A percentile compares a stretch with the other conserved stretches of the same genome.
phyloP scores from a whole-genome alignment of 2,329 filamentous ascomycete genomes.

The Penicillium sp. region DNA sequence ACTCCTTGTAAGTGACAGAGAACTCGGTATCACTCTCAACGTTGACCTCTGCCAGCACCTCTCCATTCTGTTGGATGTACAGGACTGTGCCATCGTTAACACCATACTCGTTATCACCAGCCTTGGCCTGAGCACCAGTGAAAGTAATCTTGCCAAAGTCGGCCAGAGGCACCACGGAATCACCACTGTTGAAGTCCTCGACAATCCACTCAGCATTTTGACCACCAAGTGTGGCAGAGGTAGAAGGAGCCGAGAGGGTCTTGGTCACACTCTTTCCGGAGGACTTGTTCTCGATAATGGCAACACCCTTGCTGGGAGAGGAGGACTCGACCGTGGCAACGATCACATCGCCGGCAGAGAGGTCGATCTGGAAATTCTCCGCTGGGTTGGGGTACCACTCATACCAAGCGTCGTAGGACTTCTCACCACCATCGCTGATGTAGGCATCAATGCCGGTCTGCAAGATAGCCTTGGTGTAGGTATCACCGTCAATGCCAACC shows the following conservation, averaged over 20 bases:
- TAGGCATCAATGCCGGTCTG: slow-evolving; percentile 64
- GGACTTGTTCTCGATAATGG: slow-evolving; percentile 57
- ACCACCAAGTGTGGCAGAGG: slow-evolving; percentile 52
- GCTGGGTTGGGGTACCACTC: slow-evolving; percentile 65
- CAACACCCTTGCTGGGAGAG: slow-evolving; percentile 49
- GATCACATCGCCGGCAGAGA: slow-evolving; percentile 53
- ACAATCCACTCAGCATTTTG: slow-evolving; percentile 68
- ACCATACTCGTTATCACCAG: slow-evolving; percentile 28
- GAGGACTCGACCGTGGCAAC: slow-evolving; percentile 42
- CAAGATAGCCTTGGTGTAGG: slow-evolving; percentile 58
- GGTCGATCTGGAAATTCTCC: slow-evolving; percentile 56
- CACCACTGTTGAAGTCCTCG: slow-evolving; percentile 55
- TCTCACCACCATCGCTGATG: slow-evolving; percentile 41
- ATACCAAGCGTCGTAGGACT: slow-evolving; percentile 62
- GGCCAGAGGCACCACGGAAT: slow-evolving; percentile 49
- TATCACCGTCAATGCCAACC: slow-evolving; percentile 67
- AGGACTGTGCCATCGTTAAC: slow-evolving; percentile 48
- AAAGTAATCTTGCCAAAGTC: slow-evolving; percentile 53
- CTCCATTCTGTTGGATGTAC: slow-evolving; percentile 51
- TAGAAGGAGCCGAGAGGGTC: slow-evolving; percentile 51
- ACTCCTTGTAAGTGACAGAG: slow-evolving; percentile 29
- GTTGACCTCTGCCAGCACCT: slow-evolving; percentile 37
- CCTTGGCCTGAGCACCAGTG: slow-evolving; percentile 35
- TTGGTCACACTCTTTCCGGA: slow-evolving; percentile 59
- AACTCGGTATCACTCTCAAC: slow-evolving; percentile 32